phyloP scores from a whole-genome alignment of 345 rosid genomes.

The Aquilaria yunnanensis region DNA sequence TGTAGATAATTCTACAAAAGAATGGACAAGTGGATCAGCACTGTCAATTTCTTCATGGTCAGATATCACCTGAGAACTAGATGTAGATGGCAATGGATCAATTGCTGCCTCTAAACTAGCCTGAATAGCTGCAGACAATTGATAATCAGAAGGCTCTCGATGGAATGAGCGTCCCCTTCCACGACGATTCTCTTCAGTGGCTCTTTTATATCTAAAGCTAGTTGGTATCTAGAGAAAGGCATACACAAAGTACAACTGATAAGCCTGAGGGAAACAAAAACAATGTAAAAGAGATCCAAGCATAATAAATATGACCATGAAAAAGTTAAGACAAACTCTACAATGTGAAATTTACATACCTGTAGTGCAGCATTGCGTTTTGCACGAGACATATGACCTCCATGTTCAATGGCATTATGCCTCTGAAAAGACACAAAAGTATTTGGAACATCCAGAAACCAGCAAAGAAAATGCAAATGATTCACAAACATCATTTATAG shows the following conservation, averaged over 20 bases:
- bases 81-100: slow-evolving; percentile 35
- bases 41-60: slow-evolving; percentile 35
- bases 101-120: slow-evolving; percentile 46
- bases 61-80: slow-evolving; percentile 34
- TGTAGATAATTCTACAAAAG: slow-evolving; percentile 44
- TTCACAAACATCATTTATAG: background rate
- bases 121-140: slow-evolving; percentile 49
- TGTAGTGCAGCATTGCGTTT: slow-evolving; percentile 95
- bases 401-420: slow-evolving; percentile 90
- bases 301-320: background rate
- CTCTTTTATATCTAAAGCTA: slow-evolving; percentile 66
- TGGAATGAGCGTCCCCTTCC: slow-evolving; percentile 68
- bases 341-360: slow-evolving; percentile 27
- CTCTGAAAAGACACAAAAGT: slow-evolving; percentile 43
- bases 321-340: background rate
- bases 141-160: slow-evolving; percentile 61
- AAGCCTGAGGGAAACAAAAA: background rate
- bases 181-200: slow-evolving; percentile 58
- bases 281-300: background rate
- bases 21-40: slow-evolving; percentile 51
- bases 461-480: slow-evolving; percentile 4
- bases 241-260: background rate
- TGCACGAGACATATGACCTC: slow-evolving; percentile 90
- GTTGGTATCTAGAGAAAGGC: slow-evolving; percentile 64
- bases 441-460: background rate